Percentiles rank a stretch among this genome's conserved stretches.
phyloP scores from a whole-genome alignment of 345 rosid species.

The Acer saccharum region DNA sequence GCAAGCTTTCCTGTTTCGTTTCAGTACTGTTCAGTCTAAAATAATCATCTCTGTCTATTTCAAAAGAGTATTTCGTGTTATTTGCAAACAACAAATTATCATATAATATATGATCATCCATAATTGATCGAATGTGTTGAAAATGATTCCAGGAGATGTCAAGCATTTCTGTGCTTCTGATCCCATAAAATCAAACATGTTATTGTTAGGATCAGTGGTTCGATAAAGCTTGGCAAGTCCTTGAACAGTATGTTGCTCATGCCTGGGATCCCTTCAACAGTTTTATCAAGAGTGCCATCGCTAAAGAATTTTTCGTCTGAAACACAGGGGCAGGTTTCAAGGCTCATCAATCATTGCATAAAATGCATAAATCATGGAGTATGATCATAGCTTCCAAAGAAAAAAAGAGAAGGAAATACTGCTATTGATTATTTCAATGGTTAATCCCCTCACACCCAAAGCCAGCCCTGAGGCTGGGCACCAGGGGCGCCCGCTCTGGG shows the following conservation, averaged over 20 bases:
- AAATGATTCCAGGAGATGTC: constrained; percentile 23
- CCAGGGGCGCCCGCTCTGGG: no score
- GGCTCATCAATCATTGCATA: neutral
- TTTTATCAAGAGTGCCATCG: constrained; percentile 29
- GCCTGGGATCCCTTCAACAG: constrained; percentile 29
- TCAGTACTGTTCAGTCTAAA: no score
- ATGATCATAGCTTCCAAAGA: no score
- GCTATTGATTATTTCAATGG: no score
- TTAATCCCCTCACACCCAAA: no score
- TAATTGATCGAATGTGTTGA: constrained; percentile 27
- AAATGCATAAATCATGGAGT: neutral
- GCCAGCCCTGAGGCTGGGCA: no score
- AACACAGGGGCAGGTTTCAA: neutral
- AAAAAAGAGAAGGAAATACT: no score
- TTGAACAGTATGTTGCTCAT: constrained; percentile 30
- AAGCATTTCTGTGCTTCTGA: constrained; percentile 20
- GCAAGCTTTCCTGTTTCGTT: no score
- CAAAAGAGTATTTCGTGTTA: no score
- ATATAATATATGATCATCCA: no score
- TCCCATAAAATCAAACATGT: constrained; percentile 23
- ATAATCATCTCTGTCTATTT: no score
- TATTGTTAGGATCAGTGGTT: constrained; percentile 23
- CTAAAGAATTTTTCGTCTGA: constrained; percentile 28
- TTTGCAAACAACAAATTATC: no score
- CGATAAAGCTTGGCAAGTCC: constrained; percentile 29